These are phyloP conservation scores for Clonostachys chloroleuca DNA, from an alignment of 2,329 filamentous ascomycete species.

Conservation along the genomic window DNA sequence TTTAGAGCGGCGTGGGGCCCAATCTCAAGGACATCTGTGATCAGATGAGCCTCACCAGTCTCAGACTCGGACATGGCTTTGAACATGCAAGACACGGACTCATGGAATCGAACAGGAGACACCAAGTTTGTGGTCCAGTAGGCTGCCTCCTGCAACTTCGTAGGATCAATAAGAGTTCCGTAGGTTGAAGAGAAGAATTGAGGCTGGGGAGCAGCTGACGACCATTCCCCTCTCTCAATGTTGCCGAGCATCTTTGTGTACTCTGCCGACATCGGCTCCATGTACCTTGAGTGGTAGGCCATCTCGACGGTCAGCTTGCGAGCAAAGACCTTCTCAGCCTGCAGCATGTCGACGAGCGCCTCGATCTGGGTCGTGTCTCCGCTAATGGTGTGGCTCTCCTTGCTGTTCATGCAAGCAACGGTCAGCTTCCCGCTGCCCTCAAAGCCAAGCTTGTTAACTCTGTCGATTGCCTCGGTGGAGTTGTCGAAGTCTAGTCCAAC, in stretches of 20 bases:
- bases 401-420: conserved; percentile 24
- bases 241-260: conserved; percentile 6
- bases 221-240: neutral
- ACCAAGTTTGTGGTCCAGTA: conserved; percentile 16
- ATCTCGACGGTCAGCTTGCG: conserved; percentile 5
- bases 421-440: conserved; percentile 1
- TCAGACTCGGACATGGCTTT: neutral
- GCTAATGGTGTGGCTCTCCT: conserved; percentile 18
- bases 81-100: conserved; percentile 1
- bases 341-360: conserved; percentile 1
- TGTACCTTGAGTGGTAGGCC: conserved; percentile 20
- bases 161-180: neutral
- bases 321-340: conserved; percentile 9
- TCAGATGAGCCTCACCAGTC: too few species aligned
- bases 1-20: conserved; percentile 8
- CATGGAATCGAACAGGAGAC: conserved; percentile 9
- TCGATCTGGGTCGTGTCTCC: conserved; percentile 16
- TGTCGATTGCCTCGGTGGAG: neutral
- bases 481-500: neutral
- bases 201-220: neutral
- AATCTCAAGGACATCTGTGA: conserved; percentile 7
- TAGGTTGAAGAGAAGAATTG: conserved; percentile 2
- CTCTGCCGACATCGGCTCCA: conserved; percentile 11
- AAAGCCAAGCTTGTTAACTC: conserved; percentile 1
- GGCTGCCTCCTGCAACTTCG: neutral